Conservation (phyloP, 495 filamentous ascomycete genomes). For the Hyaloscypha finlandica region DNA sequence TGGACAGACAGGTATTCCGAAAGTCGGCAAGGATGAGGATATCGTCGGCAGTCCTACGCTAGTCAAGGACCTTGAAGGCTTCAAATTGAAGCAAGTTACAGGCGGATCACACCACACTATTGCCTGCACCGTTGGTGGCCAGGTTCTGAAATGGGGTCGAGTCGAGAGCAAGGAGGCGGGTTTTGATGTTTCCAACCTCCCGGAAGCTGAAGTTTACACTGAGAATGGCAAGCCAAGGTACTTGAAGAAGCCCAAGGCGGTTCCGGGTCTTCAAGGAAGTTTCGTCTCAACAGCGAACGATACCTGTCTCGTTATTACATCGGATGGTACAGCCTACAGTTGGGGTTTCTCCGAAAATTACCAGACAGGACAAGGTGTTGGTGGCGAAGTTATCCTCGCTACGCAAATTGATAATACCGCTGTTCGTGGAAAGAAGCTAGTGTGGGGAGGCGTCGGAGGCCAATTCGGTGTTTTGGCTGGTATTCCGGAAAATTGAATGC, state of each 20-base stretch:
- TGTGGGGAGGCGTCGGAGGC: constrained; percentile 61
- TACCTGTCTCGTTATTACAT: constrained; percentile 60
- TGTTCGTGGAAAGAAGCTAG: constrained; percentile 56
- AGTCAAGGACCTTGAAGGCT: constrained; percentile 58
- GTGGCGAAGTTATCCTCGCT: constrained; percentile 58
- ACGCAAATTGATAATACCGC: constrained; percentile 65
- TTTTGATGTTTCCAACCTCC: constrained; percentile 49
- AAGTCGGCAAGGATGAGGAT: constrained; percentile 62
- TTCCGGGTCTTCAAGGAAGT: constrained; percentile 36
- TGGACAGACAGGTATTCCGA: constrained; percentile 65
- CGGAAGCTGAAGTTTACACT: constrained; percentile 57
- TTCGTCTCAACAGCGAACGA: constrained; percentile 57
- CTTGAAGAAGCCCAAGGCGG: constrained; percentile 50
- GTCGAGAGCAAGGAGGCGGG: constrained; percentile 66
- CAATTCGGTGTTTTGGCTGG: constrained; percentile 64
- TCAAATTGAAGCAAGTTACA: constrained; percentile 54
- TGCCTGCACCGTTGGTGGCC: constrained; percentile 60
- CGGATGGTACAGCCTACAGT: constrained; percentile 60
- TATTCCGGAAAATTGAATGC: neutral
- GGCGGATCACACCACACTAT: constrained; percentile 72
- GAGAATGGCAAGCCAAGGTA: constrained; percentile 48
- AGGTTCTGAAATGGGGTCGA: constrained; percentile 70
- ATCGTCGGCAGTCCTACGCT: constrained; percentile 57
- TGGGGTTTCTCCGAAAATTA: constrained; percentile 72
- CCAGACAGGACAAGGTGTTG: constrained; percentile 65